Conservation (phyloP, 495 filamentous ascomycete species). For the Trypethelium eluteriae region DNA sequence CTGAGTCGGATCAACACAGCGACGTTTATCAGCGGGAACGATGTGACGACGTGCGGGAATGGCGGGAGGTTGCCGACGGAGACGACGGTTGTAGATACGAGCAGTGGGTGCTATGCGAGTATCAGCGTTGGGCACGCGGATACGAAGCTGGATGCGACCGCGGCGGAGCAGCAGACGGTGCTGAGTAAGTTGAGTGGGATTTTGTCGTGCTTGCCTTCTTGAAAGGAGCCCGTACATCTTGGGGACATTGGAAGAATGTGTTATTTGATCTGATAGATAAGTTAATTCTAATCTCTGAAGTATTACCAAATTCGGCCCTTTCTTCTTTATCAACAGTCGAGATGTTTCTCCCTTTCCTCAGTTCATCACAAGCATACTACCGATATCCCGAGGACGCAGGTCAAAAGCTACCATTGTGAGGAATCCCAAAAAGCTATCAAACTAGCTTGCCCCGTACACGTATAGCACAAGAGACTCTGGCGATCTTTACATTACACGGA, state of each 20-base stretch:
- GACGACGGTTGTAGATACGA: slow-evolving; percentile 39
- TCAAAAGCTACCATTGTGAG: no score
- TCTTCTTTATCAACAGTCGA: no score
- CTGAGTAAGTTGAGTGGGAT: slow-evolving; percentile 47
- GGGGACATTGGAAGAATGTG: background rate
- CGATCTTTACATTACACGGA: no score
- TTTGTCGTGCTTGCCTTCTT: slow-evolving; percentile 41
- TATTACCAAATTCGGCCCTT: background rate
- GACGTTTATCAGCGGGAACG: slow-evolving; percentile 42
- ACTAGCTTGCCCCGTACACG: no score
- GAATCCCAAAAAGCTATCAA: no score
- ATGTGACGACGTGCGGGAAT: slow-evolving; percentile 50
- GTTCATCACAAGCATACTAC: no score
- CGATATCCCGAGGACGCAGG: no score
- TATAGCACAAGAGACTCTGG: no score
- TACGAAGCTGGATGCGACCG: slow-evolving; percentile 51
- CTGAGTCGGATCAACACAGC: slow-evolving; percentile 52
- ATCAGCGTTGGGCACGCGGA: slow-evolving; percentile 55
- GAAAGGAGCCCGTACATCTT: background rate
- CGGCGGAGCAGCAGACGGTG: slow-evolving; percentile 48
- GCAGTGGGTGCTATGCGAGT: slow-evolving; percentile 49
- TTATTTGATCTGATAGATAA: background rate
- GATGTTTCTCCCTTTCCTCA: no score
- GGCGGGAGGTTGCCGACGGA: slow-evolving; percentile 52
- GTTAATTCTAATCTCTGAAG: background rate